phyloP scores from a whole-genome alignment of 106 monocot species.

The Xerophyta viscosa region DNA sequence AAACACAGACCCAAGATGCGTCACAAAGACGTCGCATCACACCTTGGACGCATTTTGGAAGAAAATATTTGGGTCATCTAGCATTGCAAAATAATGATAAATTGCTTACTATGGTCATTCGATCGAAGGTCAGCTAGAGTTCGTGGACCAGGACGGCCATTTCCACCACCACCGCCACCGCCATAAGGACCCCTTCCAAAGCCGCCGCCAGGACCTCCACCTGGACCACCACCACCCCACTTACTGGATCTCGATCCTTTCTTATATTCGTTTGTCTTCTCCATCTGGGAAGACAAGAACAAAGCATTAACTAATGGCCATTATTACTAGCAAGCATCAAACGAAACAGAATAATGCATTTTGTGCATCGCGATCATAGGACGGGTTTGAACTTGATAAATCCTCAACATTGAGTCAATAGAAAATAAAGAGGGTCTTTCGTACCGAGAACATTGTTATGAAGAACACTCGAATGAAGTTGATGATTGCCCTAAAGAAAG shows the following conservation, averaged over 20 bases:
- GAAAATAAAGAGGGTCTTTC: not conserved
- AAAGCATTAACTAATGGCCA: not conserved
- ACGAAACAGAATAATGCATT: not conserved
- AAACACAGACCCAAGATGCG: too few relatives aligned
- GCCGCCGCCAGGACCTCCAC: conserved; percentile 48
- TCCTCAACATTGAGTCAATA: too few relatives aligned
- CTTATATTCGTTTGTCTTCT: conserved; percentile 66
- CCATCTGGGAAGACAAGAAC: conserved; percentile 35
- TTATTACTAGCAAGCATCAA: not conserved
- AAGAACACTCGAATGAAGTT: conserved; percentile 67
- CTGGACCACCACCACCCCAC: conserved; percentile 87
- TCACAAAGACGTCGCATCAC: too few relatives aligned
- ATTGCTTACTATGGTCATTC: conserved; percentile 76
- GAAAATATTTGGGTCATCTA: too few relatives aligned
- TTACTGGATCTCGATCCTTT: conserved; percentile 51
- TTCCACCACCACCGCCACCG: conserved; percentile 54
- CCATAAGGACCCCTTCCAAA: conserved; percentile 46
- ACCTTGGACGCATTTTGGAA: too few relatives aligned
- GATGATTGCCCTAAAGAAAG: conserved; percentile 58
- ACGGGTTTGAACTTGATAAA: too few relatives aligned
- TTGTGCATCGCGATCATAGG: too few relatives aligned
- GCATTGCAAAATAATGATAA: not conserved
- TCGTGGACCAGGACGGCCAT: conserved; percentile 52
- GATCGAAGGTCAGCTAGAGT: conserved; percentile 59
- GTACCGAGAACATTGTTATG: conserved; percentile 86